Evolutionary conservation across 495 filamentous ascomycete species (phyloP).

Genomic region (Aspergillus avenaceus): DNA sequence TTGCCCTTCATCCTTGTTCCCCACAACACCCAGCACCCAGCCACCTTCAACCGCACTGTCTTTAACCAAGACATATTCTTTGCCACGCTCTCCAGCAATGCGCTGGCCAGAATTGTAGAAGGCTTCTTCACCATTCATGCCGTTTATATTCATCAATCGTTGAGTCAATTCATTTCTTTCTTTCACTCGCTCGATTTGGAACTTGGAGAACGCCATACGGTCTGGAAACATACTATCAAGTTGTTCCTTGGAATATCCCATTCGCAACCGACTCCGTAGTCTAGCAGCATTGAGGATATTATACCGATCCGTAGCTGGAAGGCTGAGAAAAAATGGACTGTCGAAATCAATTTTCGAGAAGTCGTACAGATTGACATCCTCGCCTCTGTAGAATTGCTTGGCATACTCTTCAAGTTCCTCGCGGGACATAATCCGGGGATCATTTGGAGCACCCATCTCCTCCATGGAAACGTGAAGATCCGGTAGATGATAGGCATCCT

Average conservation of each 20-base stretch:
- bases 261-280: conserved; percentile 77
- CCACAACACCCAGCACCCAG: conserved; percentile 94
- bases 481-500: conserved; percentile 90
- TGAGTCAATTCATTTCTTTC: conserved; percentile 96
- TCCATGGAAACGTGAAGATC: conserved; percentile 71
- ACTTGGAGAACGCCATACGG: conserved; percentile 93
- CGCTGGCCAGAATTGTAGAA: conserved; percentile 61
- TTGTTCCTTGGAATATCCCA: conserved; percentile 96
- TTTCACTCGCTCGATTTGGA: conserved; percentile 90
- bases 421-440: conserved; percentile 89
- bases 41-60: conserved; percentile 93
- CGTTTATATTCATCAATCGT: conserved; percentile 88
- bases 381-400: conserved; percentile 82
- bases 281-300: conserved; percentile 95
- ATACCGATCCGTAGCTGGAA: conserved; percentile 88
- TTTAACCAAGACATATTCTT: conserved; percentile 93
- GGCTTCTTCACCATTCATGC: conserved; percentile 73
- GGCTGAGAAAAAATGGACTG: conserved; percentile 82
- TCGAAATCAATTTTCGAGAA: conserved; percentile 99
- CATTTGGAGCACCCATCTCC: conserved; percentile 83
- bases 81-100: conserved; percentile 83
- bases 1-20: conserved; percentile 70
- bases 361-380: conserved; percentile 97
- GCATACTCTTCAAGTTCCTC: conserved; percentile 94
- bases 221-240: conserved; percentile 94